Evolutionary conservation across 257 asterid genomes (phyloP).

Genomic region (Fraxinus americana): DNA sequence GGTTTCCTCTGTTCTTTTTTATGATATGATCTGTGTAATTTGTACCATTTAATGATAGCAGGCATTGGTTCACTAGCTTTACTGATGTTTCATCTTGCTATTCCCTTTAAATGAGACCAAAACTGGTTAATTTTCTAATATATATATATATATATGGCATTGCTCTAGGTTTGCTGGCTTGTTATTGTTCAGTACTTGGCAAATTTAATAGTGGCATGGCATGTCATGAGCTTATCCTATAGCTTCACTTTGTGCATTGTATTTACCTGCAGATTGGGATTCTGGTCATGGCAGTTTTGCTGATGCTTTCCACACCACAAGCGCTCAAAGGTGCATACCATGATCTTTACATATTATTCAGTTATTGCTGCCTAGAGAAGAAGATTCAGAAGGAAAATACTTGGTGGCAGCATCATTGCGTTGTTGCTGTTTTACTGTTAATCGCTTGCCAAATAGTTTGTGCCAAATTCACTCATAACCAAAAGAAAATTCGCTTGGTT

Average conservation of each 20-base stretch:
- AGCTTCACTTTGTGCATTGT: constrained; percentile 5
- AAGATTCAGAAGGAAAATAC: not conserved
- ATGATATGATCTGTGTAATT: not conserved
- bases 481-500: not conserved
- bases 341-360: constrained; percentile 12
- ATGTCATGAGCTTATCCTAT: constrained; percentile 2
- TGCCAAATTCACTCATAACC: not conserved
- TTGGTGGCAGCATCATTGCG: not conserved
- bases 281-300: constrained; percentile 69
- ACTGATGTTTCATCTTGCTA: constrained; percentile 7
- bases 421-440: not conserved
- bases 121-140: not conserved
- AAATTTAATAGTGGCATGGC: not conserved
- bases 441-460: not conserved
- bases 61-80: not conserved
- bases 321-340: constrained; percentile 59
- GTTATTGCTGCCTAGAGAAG: not conserved
- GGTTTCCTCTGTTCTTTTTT: not conserved
- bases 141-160: not conserved
- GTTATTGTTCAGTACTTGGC: not conserved
- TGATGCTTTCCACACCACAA: constrained; percentile 61
- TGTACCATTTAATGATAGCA: not conserved
- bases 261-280: constrained; percentile 73
- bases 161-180: not conserved
- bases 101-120: not conserved